These are phyloP conservation scores for Fragilariopsis cylindrus DNA, from an alignment of 108 stramenopile genomes.

Conservation along the genomic window DNA sequence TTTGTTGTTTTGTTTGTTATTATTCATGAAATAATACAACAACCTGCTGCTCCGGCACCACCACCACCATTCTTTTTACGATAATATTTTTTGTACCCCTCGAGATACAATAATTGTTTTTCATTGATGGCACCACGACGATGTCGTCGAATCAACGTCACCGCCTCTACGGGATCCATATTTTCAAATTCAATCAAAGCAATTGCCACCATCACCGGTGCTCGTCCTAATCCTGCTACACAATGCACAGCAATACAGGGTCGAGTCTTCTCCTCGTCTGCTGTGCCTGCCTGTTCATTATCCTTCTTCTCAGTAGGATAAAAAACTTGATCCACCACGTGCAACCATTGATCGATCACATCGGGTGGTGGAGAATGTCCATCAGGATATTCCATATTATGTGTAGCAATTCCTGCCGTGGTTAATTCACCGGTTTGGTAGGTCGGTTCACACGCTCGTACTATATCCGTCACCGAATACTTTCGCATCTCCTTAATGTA, in stretches of 20 bases:
- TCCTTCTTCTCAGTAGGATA: slow-evolving; percentile 18
- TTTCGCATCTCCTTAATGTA: slow-evolving; percentile 93
- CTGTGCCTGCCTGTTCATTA: background rate
- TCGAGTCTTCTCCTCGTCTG: slow-evolving; percentile 2
- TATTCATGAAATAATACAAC: slow-evolving; percentile 47
- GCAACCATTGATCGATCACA: slow-evolving; percentile 84
- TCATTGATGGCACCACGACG: slow-evolving; percentile 96
- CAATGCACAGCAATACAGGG: slow-evolving; percentile 95
- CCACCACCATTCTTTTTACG: slow-evolving; percentile 20
- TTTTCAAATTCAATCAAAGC: slow-evolving; percentile 93
- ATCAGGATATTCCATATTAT: slow-evolving; percentile 96
- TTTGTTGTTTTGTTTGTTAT: background rate
- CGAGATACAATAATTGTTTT: slow-evolving; percentile 92
- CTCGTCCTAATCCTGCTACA: slow-evolving; percentile 96
- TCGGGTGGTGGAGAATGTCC: slow-evolving; percentile 88
- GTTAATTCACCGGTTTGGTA: slow-evolving; percentile 79
- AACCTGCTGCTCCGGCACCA: slow-evolving; percentile 31
- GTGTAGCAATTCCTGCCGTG: slow-evolving; percentile 82
- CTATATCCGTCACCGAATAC: slow-evolving; percentile 89
- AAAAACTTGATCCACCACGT: slow-evolving; percentile 85
- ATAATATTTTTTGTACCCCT: slow-evolving; percentile 80
- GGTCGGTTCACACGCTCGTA: slow-evolving; percentile 94
- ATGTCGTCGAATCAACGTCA: slow-evolving; percentile 85
- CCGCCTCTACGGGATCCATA: slow-evolving; percentile 92
- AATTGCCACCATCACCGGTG: slow-evolving; percentile 96